These are phyloP conservation scores for Jamesozyma spencerorum DNA, from an alignment of 805 yeast species.

Conservation along the genomic window DNA sequence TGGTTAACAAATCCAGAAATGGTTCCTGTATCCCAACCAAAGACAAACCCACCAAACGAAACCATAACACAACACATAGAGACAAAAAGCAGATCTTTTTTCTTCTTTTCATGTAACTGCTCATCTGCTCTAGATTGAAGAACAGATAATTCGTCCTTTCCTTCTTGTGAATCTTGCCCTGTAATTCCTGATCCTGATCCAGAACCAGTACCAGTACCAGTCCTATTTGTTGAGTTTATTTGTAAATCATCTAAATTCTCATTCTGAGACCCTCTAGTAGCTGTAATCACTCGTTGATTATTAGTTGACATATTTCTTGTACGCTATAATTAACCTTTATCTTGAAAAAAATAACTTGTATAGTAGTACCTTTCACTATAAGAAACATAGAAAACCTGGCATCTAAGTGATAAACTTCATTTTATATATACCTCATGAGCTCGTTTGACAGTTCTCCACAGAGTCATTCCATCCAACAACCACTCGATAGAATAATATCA, in stretches of 20 bases:
- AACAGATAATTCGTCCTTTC: constrained; percentile 1
- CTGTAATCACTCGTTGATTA: neutral
- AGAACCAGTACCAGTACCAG: constrained; percentile 47
- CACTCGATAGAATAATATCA: too few relatives aligned
- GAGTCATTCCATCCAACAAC: too few relatives aligned
- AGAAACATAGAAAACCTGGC: too few relatives aligned
- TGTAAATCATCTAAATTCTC: neutral
- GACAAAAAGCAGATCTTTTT: constrained; percentile 23
- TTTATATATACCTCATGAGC: too few relatives aligned
- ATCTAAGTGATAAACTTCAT: too few relatives aligned
- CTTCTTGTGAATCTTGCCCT: constrained; percentile 80
- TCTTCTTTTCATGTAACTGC: constrained; percentile 17
- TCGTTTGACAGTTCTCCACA: too few relatives aligned
- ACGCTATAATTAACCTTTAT: too few relatives aligned
- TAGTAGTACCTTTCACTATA: too few relatives aligned
- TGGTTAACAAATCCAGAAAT: constrained; percentile 60
- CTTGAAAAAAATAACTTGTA: too few relatives aligned
- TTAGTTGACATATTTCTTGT: neutral
- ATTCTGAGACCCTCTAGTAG: neutral
- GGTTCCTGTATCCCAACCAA: constrained; percentile 78
- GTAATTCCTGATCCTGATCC: constrained; percentile 83
- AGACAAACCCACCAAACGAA: constrained; percentile 70
- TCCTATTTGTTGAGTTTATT: neutral
- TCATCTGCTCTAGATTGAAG: constrained; percentile 5
- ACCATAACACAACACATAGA: constrained; percentile 34